Evolutionary conservation across 2,329 filamentous ascomycete species (phyloP), one percentile per base, ranked within the genome.

Genomic region (Claviceps arundinis): DNA sequence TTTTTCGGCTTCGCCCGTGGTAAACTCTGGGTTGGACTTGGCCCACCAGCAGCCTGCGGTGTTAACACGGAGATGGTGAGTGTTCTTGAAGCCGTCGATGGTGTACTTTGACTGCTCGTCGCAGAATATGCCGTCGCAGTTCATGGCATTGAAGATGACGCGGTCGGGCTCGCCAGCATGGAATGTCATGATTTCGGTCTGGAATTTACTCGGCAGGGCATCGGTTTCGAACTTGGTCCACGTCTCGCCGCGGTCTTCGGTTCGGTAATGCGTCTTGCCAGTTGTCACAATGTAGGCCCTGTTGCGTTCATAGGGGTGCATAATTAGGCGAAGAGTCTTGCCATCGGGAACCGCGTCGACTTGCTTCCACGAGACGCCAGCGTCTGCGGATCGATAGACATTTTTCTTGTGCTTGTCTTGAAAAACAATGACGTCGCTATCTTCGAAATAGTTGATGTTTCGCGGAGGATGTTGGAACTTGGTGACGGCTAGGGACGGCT

Each of bases 1-100:
- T 50, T 82, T 71, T 37, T 84, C 75, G 1, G 76, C 70, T 51
- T 83, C 69, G 55, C 84, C 84, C 11, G 82, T 83, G 37, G 79
- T 80, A 65, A 98, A 96, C 43, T 82, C 68, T 5, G 79, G 75
- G 13, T 86, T 82, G 14, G 81, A 80, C 63, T 88, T 88, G 50
- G 93, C 91, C 89, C 91, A 98, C 65, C 84, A 81, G 66, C 93
- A 98, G 55, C 85, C 84, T 48, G 80, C 74, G 2, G 87, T 87
- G 58, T 82, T 78, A 43, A 78, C 73, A 50, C 85, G 78, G 54
- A 96, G 74, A 5, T 75, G 68, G 58, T 85, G 77, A 50, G 81
- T 77, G 5, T 77, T 78, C 57, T 84, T 75, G 72, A 98, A 98
- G 57, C 88, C 88, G 67, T 97, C 85, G 14, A 77, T 82, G 2